Percentiles rank a stretch among this genome's conserved stretches.
phyloP scores from a whole-genome alignment of 2,329 filamentous ascomycete genomes.

The Colletotrichum gigasporum region DNA sequence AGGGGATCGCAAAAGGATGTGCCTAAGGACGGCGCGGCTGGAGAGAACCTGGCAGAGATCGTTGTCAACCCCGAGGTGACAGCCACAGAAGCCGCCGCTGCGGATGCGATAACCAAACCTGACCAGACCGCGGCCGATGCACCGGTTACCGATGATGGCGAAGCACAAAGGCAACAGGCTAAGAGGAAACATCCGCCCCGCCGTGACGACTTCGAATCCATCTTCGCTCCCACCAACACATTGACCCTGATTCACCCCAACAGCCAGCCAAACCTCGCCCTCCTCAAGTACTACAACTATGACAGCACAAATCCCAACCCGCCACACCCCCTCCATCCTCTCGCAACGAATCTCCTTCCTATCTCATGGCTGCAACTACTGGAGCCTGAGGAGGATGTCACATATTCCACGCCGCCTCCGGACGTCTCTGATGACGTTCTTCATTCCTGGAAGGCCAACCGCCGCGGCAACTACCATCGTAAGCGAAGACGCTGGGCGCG shows the following conservation, averaged over 20 bases:
- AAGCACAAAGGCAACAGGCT: conserved; percentile 1
- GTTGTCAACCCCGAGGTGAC: not conserved
- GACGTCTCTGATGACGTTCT: conserved; percentile 68
- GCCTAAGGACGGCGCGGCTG: conserved; percentile 15
- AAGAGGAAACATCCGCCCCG: conserved; percentile 10
- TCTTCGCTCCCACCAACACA: conserved; percentile 77
- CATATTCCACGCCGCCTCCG: conserved; percentile 75
- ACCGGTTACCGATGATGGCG: not conserved
- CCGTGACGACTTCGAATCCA: conserved; percentile 65
- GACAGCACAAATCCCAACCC: conserved; percentile 73
- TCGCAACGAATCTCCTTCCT: conserved; percentile 82
- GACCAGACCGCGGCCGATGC: conserved; percentile 6
- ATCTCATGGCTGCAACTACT: conserved; percentile 94
- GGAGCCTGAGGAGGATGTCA: conserved; percentile 76
- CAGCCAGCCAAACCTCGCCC: conserved; percentile 85
- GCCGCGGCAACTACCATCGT: conserved; percentile 85
- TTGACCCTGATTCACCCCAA: conserved; percentile 84
- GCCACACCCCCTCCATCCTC: conserved; percentile 72
- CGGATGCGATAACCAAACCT: not conserved
- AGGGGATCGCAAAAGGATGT: conserved; percentile 35
- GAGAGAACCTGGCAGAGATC: conserved; percentile 14
- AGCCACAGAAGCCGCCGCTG: not conserved
- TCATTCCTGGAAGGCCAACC: conserved; percentile 79
- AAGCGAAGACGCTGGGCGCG: conserved; percentile 87
- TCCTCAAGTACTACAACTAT: conserved; percentile 90